These are phyloP conservation scores for Podila verticillata DNA, from an alignment of 192 early-diverging fungal genomes.

Conservation along the genomic window DNA sequence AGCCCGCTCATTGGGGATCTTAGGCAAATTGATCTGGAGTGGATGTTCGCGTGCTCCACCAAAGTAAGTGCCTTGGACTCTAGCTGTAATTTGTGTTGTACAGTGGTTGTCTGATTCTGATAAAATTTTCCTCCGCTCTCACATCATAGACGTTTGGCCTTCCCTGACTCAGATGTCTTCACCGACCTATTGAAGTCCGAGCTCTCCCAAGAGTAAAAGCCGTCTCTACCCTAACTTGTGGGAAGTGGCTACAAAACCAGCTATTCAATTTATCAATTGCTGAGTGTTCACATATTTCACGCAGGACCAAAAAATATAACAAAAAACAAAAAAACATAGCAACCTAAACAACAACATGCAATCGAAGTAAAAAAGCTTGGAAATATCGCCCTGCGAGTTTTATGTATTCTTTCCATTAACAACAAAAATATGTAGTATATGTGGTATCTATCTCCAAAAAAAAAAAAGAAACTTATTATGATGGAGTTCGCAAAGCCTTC, in stretches of 20 bases:
- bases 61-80: slow-evolving; percentile 12
- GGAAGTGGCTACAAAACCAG: too few species aligned
- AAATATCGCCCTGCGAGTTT: too few species aligned
- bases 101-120: neutral
- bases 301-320: too few species aligned
- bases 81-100: too few species aligned
- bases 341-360: too few species aligned
- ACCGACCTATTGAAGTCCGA: slow-evolving; percentile 21
- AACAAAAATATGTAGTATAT: too few species aligned
- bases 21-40: slow-evolving; percentile 48
- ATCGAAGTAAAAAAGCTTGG: too few species aligned
- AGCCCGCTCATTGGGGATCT: neutral
- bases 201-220: slow-evolving; percentile 15
- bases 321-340: too few species aligned
- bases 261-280: too few species aligned
- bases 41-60: slow-evolving; percentile 40
- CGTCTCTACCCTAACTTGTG: neutral
- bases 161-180: slow-evolving; percentile 32
- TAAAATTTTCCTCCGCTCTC: neutral
- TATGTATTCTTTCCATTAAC: too few species aligned
- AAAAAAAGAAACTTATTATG: neutral
- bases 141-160: slow-evolving; percentile 27
- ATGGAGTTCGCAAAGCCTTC: slow-evolving; percentile 27
- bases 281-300: too few species aligned
- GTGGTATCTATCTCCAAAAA: neutral